Evolutionary conservation across 768 basidiomycete genomes (phyloP).

Genomic region (Clavaria fumosa): DNA sequence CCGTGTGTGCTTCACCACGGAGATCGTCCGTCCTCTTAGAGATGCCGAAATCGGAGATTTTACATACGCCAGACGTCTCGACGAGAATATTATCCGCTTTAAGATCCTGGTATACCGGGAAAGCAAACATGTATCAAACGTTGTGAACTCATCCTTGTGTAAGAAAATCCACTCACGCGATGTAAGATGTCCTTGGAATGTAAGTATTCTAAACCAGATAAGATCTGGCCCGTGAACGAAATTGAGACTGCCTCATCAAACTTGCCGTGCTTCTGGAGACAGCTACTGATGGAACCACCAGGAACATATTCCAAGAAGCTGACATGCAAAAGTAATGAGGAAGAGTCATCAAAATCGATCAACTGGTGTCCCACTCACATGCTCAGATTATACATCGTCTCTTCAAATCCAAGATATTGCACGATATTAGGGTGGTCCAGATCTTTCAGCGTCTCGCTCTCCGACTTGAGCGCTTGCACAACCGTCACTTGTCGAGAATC

Average conservation of each 20-base stretch:
- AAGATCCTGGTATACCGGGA: conserved; percentile 72
- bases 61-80: conserved; percentile 82
- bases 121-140: conserved; percentile 5
- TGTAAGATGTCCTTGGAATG: conserved; percentile 88
- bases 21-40: conserved; percentile 91
- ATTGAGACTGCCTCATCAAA: conserved; percentile 87
- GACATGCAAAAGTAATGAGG: conserved; percentile 7
- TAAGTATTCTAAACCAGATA: conserved; percentile 83
- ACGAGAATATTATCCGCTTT: conserved; percentile 98
- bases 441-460: conserved; percentile 93
- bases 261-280: conserved; percentile 81
- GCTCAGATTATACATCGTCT: conserved; percentile 76
- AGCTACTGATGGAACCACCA: conserved; percentile 87
- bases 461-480: conserved; percentile 84
- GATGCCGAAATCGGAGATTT: conserved; percentile 97
- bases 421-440: conserved; percentile 96
- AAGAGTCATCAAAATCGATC: conserved; percentile 1
- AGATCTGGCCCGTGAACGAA: conserved; percentile 84
- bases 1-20: conserved; percentile 69
- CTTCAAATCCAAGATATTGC: conserved; percentile 90
- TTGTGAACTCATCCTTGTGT: no score
- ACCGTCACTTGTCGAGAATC: conserved; percentile 73
- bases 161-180: conserved; percentile 37
- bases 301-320: conserved; percentile 99
- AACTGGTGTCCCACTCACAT: conserved; percentile 43